phyloP scores from a whole-genome alignment of 257 asterid genomes.

The Fraxinus americana region DNA sequence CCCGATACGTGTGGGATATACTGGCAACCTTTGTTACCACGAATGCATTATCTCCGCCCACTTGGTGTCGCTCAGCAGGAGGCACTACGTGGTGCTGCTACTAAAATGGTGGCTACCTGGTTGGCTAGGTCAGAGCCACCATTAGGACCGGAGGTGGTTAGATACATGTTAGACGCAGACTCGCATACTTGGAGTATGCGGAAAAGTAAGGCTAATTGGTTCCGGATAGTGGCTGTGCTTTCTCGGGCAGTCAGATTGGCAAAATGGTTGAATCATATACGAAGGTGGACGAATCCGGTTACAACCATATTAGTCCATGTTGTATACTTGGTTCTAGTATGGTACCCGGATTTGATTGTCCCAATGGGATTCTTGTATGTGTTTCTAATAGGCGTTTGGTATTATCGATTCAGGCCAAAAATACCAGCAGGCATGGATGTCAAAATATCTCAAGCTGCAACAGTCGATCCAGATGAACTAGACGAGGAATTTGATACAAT shows the following conservation, averaged over 20 bases:
- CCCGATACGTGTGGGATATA: conserved; percentile 78
- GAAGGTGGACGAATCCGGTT: conserved; percentile 79
- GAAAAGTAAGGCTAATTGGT: conserved; percentile 89
- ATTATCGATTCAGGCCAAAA: conserved; percentile 74
- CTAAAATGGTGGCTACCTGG: conserved; percentile 85
- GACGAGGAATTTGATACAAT: conserved; percentile 93
- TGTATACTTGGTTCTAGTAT: conserved; percentile 72
- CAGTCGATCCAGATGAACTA: conserved; percentile 77
- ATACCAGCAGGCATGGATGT: conserved; percentile 84
- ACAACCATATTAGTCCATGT: conserved; percentile 75
- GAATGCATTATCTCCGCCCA: conserved; percentile 88
- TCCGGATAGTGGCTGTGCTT: conserved; percentile 73
- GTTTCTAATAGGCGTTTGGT: conserved; percentile 78
- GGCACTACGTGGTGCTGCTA: conserved; percentile 84
- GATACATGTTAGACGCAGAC: conserved; percentile 83
- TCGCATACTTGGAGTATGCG: conserved; percentile 94
- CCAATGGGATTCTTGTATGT: conserved; percentile 80
- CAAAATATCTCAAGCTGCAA: conserved; percentile 68
- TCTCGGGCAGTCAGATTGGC: conserved; percentile 88
- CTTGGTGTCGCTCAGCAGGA: conserved; percentile 94
- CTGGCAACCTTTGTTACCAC: conserved; percentile 80
- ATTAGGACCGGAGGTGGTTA: conserved; percentile 80
- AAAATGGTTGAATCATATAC: conserved; percentile 75
- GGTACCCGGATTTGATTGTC: conserved; percentile 87
- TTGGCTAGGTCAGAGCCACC: conserved; percentile 86